Conservation (phyloP, 2,329 filamentous ascomycete genomes). For the Stachybotrys chartarum region DNA sequence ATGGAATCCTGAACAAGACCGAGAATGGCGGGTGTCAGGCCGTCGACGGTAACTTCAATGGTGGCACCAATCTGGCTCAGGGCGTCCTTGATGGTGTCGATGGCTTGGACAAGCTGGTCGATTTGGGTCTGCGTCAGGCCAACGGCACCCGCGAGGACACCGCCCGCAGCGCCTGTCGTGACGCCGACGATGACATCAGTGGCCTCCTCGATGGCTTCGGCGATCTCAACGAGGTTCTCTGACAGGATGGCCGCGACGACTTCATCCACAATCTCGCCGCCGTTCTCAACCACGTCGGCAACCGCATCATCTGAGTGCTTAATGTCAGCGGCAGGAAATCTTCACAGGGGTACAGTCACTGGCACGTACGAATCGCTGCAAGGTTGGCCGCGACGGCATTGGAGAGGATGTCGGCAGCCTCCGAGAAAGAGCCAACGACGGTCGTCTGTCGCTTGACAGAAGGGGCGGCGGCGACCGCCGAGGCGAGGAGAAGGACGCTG, state of each 20-base stretch:
- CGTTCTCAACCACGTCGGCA: not conserved
- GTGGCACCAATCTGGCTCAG: not conserved
- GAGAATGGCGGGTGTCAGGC: not conserved
- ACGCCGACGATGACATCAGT: not conserved
- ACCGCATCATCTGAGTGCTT: not conserved
- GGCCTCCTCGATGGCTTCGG: not conserved
- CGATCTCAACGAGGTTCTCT: not conserved
- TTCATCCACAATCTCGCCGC: not conserved
- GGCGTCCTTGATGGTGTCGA: not conserved
- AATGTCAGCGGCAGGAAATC: not conserved
- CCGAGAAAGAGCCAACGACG: not conserved
- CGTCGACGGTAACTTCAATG: not conserved
- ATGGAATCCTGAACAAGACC: not conserved
- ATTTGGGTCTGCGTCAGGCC: not conserved
- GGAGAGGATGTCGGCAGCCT: not conserved
- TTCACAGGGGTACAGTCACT: too few relatives aligned
- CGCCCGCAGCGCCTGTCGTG: not conserved
- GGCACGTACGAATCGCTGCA: not conserved
- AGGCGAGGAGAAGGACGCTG: not conserved
- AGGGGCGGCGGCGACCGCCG: not conserved
- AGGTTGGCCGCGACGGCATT: not conserved
- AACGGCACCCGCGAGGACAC: not conserved
- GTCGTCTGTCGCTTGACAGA: not conserved
- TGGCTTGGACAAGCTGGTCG: not conserved
- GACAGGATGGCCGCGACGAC: not conserved